phyloP scores from a whole-genome alignment of 2,329 filamentous ascomycete genomes.

The Pseudogymnoascus destructans region DNA sequence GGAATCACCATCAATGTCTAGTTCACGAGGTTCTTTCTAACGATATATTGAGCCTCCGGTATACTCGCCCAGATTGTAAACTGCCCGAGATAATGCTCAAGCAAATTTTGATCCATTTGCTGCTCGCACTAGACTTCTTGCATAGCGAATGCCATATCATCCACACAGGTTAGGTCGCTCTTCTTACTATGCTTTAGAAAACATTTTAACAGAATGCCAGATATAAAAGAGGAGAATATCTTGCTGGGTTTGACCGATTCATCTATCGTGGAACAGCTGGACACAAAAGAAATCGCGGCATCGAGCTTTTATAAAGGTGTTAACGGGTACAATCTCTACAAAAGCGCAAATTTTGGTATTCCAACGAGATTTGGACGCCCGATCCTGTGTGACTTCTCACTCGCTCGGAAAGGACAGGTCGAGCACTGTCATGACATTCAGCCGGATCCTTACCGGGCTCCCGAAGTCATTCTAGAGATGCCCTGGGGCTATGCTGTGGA shows the following conservation, averaged over 20 bases:
- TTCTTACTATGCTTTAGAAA: slow-evolving; percentile 13
- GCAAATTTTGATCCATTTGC: not conserved
- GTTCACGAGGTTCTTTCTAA: slow-evolving; percentile 19
- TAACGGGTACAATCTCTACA: slow-evolving; percentile 18
- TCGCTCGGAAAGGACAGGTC: slow-evolving; percentile 18
- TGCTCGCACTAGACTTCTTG: slow-evolving; percentile 11
- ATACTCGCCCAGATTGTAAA: slow-evolving; percentile 13
- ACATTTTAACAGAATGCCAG: slow-evolving; percentile 15
- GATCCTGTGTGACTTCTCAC: slow-evolving; percentile 20
- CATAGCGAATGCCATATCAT: slow-evolving; percentile 11
- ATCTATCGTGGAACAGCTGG: slow-evolving; percentile 17
- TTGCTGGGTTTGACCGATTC: slow-evolving; percentile 17
- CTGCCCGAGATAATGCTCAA: slow-evolving; percentile 5
- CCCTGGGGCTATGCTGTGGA: slow-evolving; percentile 27
- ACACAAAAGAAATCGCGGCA: slow-evolving; percentile 17
- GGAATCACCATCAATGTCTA: slow-evolving; percentile 18
- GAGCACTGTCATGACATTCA: slow-evolving; percentile 17
- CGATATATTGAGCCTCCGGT: slow-evolving; percentile 16
- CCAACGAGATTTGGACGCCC: slow-evolving; percentile 19
- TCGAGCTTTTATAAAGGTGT: slow-evolving; percentile 16
- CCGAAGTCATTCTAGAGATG: slow-evolving; percentile 29
- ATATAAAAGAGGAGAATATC: slow-evolving; percentile 20
- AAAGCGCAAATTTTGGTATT: slow-evolving; percentile 18
- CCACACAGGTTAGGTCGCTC: slow-evolving; percentile 12
- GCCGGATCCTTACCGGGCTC: slow-evolving; percentile 18